Percentiles rank a stretch among this genome's conserved stretches.
Evolutionary conservation across 305 asterid species (phyloP).

Genomic region (Fraxinus sp.): DNA sequence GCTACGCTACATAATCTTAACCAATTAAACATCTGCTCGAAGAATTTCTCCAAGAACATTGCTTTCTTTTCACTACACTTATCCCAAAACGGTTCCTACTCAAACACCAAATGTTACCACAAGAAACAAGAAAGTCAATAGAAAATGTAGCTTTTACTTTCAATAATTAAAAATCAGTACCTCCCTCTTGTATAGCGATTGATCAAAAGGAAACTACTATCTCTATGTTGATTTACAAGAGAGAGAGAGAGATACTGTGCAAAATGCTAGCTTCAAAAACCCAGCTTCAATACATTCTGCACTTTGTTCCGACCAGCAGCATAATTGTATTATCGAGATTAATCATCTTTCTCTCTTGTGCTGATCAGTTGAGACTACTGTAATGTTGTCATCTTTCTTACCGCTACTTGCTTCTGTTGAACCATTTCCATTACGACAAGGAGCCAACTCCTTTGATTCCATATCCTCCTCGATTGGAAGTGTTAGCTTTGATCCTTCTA

Average conservation of each 20-base stretch:
- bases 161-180: not conserved
- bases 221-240: not conserved
- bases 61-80: not conserved
- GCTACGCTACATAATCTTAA: not conserved
- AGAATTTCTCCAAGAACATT: not conserved
- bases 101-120: not conserved
- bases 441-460: conserved; percentile 60
- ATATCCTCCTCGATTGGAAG: conserved; percentile 82
- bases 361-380: conserved; percentile 31
- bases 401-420: conserved; percentile 32
- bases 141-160: not conserved
- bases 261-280: conserved; percentile 43
- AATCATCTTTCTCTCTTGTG: conserved; percentile 25
- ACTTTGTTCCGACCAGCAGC: conserved; percentile 13
- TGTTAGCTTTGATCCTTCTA: conserved; percentile 96
- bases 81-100: not conserved
- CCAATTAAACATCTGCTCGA: not conserved
- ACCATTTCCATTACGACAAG: conserved; percentile 47
- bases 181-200: not conserved
- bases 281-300: conserved; percentile 39
- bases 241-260: conserved; percentile 22
- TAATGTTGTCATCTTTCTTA: conserved; percentile 30
- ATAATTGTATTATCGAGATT: not conserved
- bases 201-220: not conserved
- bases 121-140: not conserved